phyloP scores from a whole-genome alignment of 2,329 filamentous ascomycete genomes.

The Colletotrichum australisinense region DNA sequence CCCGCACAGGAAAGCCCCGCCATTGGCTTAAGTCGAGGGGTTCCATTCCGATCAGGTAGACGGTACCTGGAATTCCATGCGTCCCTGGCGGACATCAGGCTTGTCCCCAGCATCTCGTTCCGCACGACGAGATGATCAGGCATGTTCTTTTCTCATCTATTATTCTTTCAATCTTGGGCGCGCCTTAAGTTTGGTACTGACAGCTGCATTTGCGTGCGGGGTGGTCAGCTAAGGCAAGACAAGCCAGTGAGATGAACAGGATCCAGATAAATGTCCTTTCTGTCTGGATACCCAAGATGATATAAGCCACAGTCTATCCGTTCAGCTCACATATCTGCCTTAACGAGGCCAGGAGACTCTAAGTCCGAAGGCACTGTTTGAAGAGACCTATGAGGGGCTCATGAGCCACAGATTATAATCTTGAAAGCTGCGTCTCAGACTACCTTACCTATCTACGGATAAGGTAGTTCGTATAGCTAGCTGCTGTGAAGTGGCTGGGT shows the following conservation, averaged over 20 bases:
- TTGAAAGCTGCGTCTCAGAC: not conserved
- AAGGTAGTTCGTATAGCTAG: too few species aligned
- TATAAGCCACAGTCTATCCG: too few species aligned
- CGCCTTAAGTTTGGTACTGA: constrained; percentile 19
- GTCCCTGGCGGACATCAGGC: constrained; percentile 23
- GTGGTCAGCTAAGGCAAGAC: not conserved
- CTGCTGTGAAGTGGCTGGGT: not conserved
- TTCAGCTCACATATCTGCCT: too few species aligned
- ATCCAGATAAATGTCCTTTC: not conserved
- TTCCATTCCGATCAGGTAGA: not conserved
- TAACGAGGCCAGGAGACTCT: not conserved
- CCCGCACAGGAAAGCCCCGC: not conserved
- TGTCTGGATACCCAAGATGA: not conserved
- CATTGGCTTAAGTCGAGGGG: not conserved
- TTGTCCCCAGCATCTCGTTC: constrained; percentile 12
- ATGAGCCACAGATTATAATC: constrained; percentile 13
- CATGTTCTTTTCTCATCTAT: constrained; percentile 20
- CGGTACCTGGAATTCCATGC: not conserved
- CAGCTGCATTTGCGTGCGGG: constrained; percentile 2
- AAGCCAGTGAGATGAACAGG: not conserved
- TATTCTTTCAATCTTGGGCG: not conserved
- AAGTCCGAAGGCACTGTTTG: not conserved
- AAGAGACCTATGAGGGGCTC: constrained; percentile 4
- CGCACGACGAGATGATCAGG: constrained; percentile 8
- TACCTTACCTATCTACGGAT: too few species aligned